Base-by-base conservation (phyloP, 441 rosid species). In the Populus trichocarpa region DNA sequence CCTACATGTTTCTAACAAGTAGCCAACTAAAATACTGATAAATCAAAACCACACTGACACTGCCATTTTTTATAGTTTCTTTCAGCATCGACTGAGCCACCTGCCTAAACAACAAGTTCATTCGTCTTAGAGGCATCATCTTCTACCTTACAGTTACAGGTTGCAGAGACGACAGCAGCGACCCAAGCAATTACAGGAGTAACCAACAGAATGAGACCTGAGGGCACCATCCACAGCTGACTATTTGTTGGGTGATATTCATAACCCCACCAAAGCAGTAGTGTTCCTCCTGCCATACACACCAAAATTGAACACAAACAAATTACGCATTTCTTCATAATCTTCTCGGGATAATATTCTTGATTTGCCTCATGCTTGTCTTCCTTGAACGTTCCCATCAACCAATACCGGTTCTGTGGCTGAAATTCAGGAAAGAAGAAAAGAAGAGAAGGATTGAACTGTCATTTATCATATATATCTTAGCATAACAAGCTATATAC, bases 141-240 rank as follows among this genome's bases (percentile, higher is more conserved):
- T 30, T 30, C 78, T 9, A 74, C 84, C 11, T 61, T 22, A 10
- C 69, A 75, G 22, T 72, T 75, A 40, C 89, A 87, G 38, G 86
- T 11, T 71, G 83, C 87, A 5, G 94, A 90, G 73, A 86, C 77
- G 63, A 83, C 33, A 71, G 87, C 70, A 63, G 94, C 80, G 64
- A 88, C 73, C 80, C 88, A 85, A 69, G 83, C 65, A 38, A 92
- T n/a, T 38, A 82, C 75, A 0, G 97, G 98, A 64, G 98, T 89
- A 38, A 83, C 13, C 20, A 87, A 73, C 61, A 92, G 83, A 63
- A 93, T 77, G 50, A 93, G 93, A 65, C 97, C 92, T 2, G 81
- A 50, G 57, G 98, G 97, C 67, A 93, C 95, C 97, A 92, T 89
- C 97, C 98, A 93, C 3, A 87, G 90, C 83, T 90, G 93, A 40